Conservation (phyloP, 2,329 filamentous ascomycete genomes). For the Aureobasidium subglaciale region DNA sequence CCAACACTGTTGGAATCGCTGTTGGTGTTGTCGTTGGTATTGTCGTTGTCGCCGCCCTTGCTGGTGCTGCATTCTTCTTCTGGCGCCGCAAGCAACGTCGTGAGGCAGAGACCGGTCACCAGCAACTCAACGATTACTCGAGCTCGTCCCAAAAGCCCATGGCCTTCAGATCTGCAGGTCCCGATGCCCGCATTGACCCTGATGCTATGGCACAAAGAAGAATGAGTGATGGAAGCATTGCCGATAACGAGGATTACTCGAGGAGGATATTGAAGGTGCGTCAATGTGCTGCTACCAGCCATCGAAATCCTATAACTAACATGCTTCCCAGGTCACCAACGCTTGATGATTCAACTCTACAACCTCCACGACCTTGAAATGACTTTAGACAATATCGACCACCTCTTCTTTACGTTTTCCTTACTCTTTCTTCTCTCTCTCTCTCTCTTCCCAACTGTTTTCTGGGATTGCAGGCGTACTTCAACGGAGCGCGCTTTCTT, state of each 20-base stretch:
- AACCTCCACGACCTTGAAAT: constrained; percentile 45
- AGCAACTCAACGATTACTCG: constrained; percentile 70
- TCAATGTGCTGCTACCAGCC: neutral
- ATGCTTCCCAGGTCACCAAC: constrained; percentile 18
- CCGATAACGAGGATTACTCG: constrained; percentile 95
- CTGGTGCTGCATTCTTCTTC: constrained; percentile 65
- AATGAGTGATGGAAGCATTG: constrained; percentile 91
- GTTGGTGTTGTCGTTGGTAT: constrained; percentile 83
- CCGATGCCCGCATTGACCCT: constrained; percentile 79
- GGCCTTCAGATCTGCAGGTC: constrained; percentile 37
- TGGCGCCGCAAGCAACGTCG: constrained; percentile 63
- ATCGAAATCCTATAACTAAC: constrained; percentile 18
- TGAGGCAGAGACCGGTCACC: constrained; percentile 76
- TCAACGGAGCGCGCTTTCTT: constrained; percentile 31
- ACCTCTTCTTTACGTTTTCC: constrained; percentile 26
- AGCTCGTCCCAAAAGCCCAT: constrained; percentile 56
- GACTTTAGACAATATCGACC: constrained; percentile 44
- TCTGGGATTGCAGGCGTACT: constrained; percentile 16
- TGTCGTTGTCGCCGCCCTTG: constrained; percentile 57
- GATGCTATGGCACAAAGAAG: constrained; percentile 72
- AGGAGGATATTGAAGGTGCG: constrained; percentile 88
- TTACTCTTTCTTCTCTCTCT: neutral
- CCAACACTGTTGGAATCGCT: constrained; percentile 69
- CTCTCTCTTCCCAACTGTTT: too few species aligned
- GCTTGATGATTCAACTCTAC: constrained; percentile 31